These are phyloP conservation scores for Yamadazyma takamatsuzukensis DNA, from an alignment of 805 yeast species.

Conservation along the genomic window DNA sequence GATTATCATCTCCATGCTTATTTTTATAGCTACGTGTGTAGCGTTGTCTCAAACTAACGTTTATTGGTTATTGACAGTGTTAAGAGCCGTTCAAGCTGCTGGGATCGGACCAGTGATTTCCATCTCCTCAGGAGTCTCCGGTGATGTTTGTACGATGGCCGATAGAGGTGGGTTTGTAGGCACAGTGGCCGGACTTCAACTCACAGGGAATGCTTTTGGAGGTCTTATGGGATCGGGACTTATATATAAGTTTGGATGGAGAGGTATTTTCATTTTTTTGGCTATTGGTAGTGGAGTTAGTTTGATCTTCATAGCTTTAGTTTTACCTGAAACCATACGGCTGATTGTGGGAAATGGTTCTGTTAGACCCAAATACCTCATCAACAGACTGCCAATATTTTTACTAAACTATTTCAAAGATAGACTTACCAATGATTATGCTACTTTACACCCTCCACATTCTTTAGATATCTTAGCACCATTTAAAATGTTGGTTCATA, in stretches of 20 bases:
- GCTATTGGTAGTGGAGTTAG: slow-evolving; percentile 59
- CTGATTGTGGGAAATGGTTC: slow-evolving; percentile 74
- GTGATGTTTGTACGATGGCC: slow-evolving; percentile 63
- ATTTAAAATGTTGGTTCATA: slow-evolving; percentile 38
- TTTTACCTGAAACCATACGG: slow-evolving; percentile 75
- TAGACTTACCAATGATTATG: slow-evolving; percentile 27
- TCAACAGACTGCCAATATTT: slow-evolving; percentile 47
- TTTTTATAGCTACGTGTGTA: slow-evolving; percentile 59
- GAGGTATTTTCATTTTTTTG: slow-evolving; percentile 74
- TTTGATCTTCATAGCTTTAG: slow-evolving; percentile 13
- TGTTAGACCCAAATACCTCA: slow-evolving; percentile 41
- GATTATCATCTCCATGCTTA: slow-evolving; percentile 47
- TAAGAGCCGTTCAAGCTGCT: slow-evolving; percentile 74
- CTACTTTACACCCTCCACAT: slow-evolving; percentile 12
- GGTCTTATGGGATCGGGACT: slow-evolving; percentile 61
- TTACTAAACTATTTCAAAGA: slow-evolving; percentile 22
- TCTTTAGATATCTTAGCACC: slow-evolving; percentile 30
- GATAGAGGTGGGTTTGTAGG: slow-evolving; percentile 75
- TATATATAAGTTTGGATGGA: slow-evolving; percentile 46
- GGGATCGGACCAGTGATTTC: slow-evolving; percentile 77
- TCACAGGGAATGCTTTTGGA: slow-evolving; percentile 75
- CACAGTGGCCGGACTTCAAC: slow-evolving; percentile 56
- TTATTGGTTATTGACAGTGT: slow-evolving; percentile 59
- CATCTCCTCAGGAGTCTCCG: slow-evolving; percentile 64
- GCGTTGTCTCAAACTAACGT: slow-evolving; percentile 59